These are phyloP conservation scores for Cubamyces lactineus DNA, from an alignment of 768 basidiomycete genomes.

Conservation along the genomic window DNA sequence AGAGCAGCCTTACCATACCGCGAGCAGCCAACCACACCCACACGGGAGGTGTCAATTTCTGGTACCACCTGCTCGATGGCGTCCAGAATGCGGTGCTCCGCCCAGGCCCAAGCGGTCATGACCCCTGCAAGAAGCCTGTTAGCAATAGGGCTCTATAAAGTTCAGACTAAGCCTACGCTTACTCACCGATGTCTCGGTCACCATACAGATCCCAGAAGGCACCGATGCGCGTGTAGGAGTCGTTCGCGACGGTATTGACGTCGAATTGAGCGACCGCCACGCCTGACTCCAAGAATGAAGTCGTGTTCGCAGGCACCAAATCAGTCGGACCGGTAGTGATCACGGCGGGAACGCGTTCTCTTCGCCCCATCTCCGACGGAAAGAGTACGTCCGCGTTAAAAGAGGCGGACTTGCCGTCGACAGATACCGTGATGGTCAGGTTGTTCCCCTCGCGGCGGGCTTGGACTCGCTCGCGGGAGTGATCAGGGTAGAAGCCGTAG, in stretches of 20 bases:
- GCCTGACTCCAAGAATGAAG: slow-evolving; percentile 14
- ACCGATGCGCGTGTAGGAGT: slow-evolving; percentile 7
- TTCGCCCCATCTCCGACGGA: neutral
- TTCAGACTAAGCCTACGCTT: neutral
- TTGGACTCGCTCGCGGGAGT: slow-evolving; percentile 2
- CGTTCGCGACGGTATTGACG: slow-evolving; percentile 6
- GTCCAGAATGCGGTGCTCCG: slow-evolving; percentile 12
- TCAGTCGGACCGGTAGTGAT: slow-evolving; percentile 9
- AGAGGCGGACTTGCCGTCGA: neutral
- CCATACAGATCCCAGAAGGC: slow-evolving; percentile 14
- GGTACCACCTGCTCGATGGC: slow-evolving; percentile 15
- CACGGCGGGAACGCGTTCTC: slow-evolving; percentile 2
- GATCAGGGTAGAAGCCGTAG: slow-evolving; percentile 16
- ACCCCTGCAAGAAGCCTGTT: neutral
- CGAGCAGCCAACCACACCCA: slow-evolving; percentile 14
- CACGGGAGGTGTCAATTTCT: slow-evolving; percentile 5
- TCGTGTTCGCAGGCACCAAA: neutral
- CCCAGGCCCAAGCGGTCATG: slow-evolving; percentile 13
- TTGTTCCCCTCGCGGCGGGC: slow-evolving; percentile 7
- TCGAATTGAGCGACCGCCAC: slow-evolving; percentile 10
- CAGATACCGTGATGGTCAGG: slow-evolving; percentile 5
- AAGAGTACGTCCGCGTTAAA: slow-evolving; percentile 9
- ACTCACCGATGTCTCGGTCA: slow-evolving; percentile 13
- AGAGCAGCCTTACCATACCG: slow-evolving; percentile 14
- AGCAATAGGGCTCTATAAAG: neutral